Percentiles rank a stretch among this genome's conserved stretches.
Evolutionary conservation across 768 basidiomycete genomes (phyloP).

Genomic region (Lentinula guzmanii): DNA sequence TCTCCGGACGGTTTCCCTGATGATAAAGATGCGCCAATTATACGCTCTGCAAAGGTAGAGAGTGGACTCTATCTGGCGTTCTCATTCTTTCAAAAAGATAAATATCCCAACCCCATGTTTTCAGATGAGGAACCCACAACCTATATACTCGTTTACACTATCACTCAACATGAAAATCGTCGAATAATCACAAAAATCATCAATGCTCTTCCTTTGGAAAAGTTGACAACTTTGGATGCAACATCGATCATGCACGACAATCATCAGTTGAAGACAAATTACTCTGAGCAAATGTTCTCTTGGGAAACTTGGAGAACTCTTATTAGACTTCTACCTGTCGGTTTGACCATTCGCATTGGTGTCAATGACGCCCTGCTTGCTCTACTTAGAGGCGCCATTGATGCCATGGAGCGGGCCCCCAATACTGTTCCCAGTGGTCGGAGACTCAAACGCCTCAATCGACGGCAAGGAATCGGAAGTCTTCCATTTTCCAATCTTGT

Average conservation of each 20-base stretch:
- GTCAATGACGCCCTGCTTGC: not conserved
- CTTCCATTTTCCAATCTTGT: not conserved
- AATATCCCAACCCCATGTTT: not conserved
- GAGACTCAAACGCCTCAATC: not conserved
- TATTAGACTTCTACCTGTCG: not conserved
- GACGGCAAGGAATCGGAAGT: not conserved
- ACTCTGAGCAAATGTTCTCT: not conserved
- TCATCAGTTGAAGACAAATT: not conserved
- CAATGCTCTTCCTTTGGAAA: not conserved
- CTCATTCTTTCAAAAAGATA: not conserved
- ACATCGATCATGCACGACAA: not conserved
- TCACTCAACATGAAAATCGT: not conserved
- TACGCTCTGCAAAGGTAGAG: not conserved
- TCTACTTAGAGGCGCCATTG: not conserved
- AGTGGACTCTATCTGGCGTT: not conserved
- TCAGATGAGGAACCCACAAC: too few species aligned
- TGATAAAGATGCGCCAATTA: not conserved
- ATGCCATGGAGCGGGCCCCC: not conserved
- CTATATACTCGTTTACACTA: not conserved
- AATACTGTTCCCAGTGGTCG: not conserved
- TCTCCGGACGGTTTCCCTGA: too few species aligned
- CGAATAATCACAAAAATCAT: not conserved
- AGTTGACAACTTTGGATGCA: not conserved
- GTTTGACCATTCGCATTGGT: constrained; percentile 1
- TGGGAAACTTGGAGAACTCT: not conserved